Percentiles rank a stretch among this genome's conserved stretches.
Conservation (phyloP, 2,329 filamentous ascomycete species). For the Tetracladium maxilliforme region DNA sequence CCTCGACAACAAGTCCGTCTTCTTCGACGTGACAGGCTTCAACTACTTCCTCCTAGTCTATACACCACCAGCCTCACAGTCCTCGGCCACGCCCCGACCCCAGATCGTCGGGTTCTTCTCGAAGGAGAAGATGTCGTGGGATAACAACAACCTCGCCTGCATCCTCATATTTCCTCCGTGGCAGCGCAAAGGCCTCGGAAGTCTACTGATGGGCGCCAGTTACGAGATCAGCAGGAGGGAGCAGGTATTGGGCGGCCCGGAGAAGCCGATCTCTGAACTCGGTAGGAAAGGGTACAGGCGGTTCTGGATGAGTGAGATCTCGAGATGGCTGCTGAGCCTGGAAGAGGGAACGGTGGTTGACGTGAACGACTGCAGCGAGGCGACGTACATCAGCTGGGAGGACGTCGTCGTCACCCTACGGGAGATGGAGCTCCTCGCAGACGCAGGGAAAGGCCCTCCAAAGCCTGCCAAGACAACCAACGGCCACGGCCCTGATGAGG, state of each 20-base stretch:
- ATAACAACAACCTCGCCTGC: constrained; percentile 94
- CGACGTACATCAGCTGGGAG: constrained; percentile 73
- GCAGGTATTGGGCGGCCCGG: constrained; percentile 74
- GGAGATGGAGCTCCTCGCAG: constrained; percentile 61
- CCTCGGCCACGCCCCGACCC: constrained; percentile 10
- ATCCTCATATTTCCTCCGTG: constrained; percentile 93
- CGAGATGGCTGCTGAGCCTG: constrained; percentile 42
- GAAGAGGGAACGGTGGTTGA: constrained; percentile 33
- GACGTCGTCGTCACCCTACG: constrained; percentile 68
- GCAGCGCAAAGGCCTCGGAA: constrained; percentile 79
- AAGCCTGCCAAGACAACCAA: constrained; percentile 13
- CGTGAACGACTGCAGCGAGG: constrained; percentile 56
- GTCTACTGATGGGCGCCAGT: constrained; percentile 79
- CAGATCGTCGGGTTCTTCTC: constrained; percentile 93
- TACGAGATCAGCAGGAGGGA: constrained; percentile 85
- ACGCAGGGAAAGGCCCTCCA: constrained; percentile 32
- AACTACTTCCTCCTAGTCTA: constrained; percentile 88
- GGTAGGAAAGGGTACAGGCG: constrained; percentile 70
- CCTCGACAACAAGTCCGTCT: constrained; percentile 95
- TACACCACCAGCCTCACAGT: constrained; percentile 30
- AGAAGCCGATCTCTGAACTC: constrained; percentile 81
- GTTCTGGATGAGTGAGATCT: constrained; percentile 78
- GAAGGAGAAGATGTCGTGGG: constrained; percentile 98
- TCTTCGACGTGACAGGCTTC: constrained; percentile 91
- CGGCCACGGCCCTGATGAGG: constrained; percentile 12